Evolutionary conservation across 495 filamentous ascomycete species (phyloP), one percentile per base, ranked within the genome.

Genomic region (Letharia lupina): DNA sequence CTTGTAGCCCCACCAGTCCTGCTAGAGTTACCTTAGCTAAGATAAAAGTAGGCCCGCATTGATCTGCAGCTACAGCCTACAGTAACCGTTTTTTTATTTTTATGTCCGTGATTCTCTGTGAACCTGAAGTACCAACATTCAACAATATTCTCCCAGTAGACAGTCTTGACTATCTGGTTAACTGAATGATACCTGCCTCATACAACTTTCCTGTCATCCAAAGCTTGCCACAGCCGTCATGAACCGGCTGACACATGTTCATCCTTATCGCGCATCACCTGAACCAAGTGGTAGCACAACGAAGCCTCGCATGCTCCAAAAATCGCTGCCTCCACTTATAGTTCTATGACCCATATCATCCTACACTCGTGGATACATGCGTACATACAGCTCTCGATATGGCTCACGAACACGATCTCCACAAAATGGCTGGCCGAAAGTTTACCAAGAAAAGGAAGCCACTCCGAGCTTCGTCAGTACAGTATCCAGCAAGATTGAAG

Each of bases 401-500:
- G 78, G 68, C 74, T 45, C 70, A 75, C 31, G 74, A 80, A 65
- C 71, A 76, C 56, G 68, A 76, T 42, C 57, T 69, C 28, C 69
- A 77, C 63, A 74, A 74, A 67, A 70, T 71, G 50, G 62, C 75
- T 31, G 71, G 72, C 59, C 75, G 83, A 56, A 87, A 83, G 74
- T 75, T 87, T 62, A 82, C 82, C n/a, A 87, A 86, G 75, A 83
- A 75, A 67, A 80, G 79, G 64, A 82, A 76, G 70, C 82, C 85
- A 47, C 75, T 77, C 35, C 83, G 86, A 60, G 77, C 81, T 39
- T 79, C 83, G 42, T 85, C 88, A 3, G 83, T 89, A 79, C 85
- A 89, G 65, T 79, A 94, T 31, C 91, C 92, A 23, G 91, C 93
- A 20, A 86, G 86, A 35, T 83, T 96, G 59, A 85, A 83, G 72